phyloP scores from a whole-genome alignment of 2,329 filamentous ascomycete species.

The Diaporthe sp. region DNA sequence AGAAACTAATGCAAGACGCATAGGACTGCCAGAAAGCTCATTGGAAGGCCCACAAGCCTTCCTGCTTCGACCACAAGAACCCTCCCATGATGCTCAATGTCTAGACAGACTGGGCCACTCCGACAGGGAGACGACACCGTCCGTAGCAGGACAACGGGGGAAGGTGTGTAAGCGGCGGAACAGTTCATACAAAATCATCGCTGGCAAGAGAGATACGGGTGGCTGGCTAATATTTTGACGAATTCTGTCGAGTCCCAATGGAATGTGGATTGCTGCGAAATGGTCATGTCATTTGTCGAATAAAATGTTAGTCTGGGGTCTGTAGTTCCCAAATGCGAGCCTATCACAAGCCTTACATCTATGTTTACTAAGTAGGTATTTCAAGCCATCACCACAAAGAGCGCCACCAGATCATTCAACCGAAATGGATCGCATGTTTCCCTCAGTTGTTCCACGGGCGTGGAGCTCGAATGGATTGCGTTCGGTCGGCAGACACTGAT shows the following conservation, averaged over 20 bases:
- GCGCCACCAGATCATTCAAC: too few species aligned
- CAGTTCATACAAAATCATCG: not conserved
- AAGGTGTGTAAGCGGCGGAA: not conserved
- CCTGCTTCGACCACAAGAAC: not conserved
- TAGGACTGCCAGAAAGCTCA: slow-evolving; percentile 21
- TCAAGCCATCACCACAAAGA: too few species aligned
- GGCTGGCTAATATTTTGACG: not conserved
- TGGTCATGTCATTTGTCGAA: not conserved
- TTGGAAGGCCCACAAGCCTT: slow-evolving; percentile 12
- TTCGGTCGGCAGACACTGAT: too few species aligned
- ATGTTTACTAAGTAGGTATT: too few species aligned
- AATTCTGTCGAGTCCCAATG: not conserved
- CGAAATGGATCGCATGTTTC: too few species aligned
- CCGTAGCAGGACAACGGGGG: not conserved
- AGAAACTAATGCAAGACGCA: not conserved
- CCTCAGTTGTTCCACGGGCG: too few species aligned
- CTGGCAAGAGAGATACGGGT: too few species aligned
- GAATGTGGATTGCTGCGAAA: not conserved
- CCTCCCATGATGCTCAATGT: slow-evolving; percentile 17
- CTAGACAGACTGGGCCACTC: not conserved
- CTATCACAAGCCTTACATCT: too few species aligned
- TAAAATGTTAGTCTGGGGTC: not conserved
- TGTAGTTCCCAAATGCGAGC: not conserved
- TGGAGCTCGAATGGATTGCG: too few species aligned
- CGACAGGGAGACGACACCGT: not conserved